phyloP scores from a whole-genome alignment of 306 rosid species.

The Sophora flavescens region DNA sequence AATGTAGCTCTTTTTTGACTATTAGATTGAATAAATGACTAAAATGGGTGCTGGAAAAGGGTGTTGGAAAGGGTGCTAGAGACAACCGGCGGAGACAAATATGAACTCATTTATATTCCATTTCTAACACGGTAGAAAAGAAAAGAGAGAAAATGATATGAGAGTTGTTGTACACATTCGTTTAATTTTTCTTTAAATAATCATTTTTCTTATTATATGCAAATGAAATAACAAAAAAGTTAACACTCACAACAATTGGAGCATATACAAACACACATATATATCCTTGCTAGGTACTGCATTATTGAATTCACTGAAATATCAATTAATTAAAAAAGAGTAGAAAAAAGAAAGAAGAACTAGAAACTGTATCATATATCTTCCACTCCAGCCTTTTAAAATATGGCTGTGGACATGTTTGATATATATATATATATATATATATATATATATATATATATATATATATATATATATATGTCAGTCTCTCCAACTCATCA shows the following conservation, averaged over 20 bases:
- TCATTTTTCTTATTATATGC: not conserved
- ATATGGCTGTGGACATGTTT: slow-evolving; percentile 41
- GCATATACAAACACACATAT: not conserved
- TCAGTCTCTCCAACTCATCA: not conserved
- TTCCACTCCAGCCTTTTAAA: slow-evolving; percentile 45
- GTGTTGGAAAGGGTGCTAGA: too few species aligned
- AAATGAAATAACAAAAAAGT: not conserved
- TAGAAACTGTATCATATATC: slow-evolving; percentile 18
- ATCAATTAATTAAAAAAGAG: slow-evolving; percentile 1
- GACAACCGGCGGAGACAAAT: too few species aligned
- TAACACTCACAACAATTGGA: slow-evolving; percentile 33
- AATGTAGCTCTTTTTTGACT: too few species aligned
- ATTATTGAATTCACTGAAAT: slow-evolving; percentile 31
- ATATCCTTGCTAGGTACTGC: not conserved
- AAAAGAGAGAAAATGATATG: too few species aligned
- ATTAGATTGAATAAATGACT: too few species aligned
- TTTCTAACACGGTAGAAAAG: too few species aligned
- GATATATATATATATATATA: not conserved
- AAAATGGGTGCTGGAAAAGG: too few species aligned
- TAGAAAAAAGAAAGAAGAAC: not conserved
- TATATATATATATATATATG: not conserved
- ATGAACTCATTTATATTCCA: too few species aligned
- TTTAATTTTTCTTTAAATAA: not conserved
- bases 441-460: not conserved
- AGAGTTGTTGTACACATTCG: too few species aligned